Base-by-base conservation (phyloP, 805 yeast genomes). In the Candida tallmaniae region DNA sequence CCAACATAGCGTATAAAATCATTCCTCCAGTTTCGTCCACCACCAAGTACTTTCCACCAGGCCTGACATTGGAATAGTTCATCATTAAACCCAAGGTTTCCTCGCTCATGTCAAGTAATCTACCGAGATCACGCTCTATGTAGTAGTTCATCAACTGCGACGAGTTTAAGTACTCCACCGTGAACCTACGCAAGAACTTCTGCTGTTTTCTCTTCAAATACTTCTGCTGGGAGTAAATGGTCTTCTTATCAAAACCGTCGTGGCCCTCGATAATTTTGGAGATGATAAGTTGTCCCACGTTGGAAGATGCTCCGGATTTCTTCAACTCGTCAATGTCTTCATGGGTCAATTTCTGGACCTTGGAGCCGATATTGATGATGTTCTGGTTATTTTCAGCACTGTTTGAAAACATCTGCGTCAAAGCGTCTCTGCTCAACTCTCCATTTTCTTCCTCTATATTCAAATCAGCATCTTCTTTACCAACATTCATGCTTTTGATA, bases 21-120 rank as follows among this genome's bases (percentile, higher is more conserved):
- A 90, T 70, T 5, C 97, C 96, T 21, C 95, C 89, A n/a, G 96
- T 83, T 52, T 93, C 98, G 52, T 93, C 99, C 35, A 87, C 70
- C 3, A 90, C 80, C 15, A 93, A 63, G 51, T 93, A 93, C 39
- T 74, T 78, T 1, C 98, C 97, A 8, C 95, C 95, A 1, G 96
- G 88, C 50, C 80, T 77, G 22, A 93, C 74, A 52, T 90, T 87
- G 2, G 82, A 96, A 46, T 82, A 69, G 40, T 80, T 80, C 60
- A 93, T 61, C 49, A 87, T 61, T 57, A 83, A 63, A 0, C 94
- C 96, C 23, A 93, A 54, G 1, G 89, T 68, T 60, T 93, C 98
- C 39, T 80, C 80, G 46, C 94, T 84, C 71, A 93, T 63, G 51
- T 88, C 95, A 58, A 84, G 64, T 6, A 85, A 80, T 45, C 75